Base-by-base conservation (phyloP, 257 asterid species). In the Solanum chiquidenum region DNA sequence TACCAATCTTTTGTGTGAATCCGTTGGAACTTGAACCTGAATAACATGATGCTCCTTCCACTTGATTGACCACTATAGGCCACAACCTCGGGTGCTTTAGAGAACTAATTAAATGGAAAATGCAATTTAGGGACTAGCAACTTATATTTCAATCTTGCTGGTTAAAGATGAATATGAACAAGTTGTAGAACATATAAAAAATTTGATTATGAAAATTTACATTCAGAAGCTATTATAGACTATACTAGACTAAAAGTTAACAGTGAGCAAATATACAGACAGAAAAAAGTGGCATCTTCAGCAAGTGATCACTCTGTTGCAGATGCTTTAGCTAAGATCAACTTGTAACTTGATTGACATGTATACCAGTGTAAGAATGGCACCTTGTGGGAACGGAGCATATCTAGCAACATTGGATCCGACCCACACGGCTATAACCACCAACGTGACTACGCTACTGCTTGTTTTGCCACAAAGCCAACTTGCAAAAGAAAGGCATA, bases 401-500 rank as follows among this genome's bases (percentile, higher is more conserved):
- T 87, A 85, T 88, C 94, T 90, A 62, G 98, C 97, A 60, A 96
- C 92, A 90, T 87, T 94, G 72, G 98, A 92, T 79, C 96, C 94
- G 84, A 94, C 89, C 98, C 99, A 96, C 96, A 94, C 85, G 85
- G 98, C 97, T 42, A 92, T 90, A 55, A 94, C 92, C 37, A 91
- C 94, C 25, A 96, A 23, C 55, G 93, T 95, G 89, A 96, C 97
- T 46, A 91, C n/a, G 83, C 95, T 85, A 87, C 99, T 96, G 86
- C 98, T 95, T 16, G 93, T 92, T 91, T 96, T 96, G 27, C 99
- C 98, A 90, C 97, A 96, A 66, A 93, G 90, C 98, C 98, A 94
- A 90, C 95, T 95, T 86, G 98, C 94, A 85, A 96, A 94, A 0
- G 95, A 89, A 83, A 96, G 94, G 74, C 93, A 90, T 86, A 95